These are phyloP conservation scores for Hypsizygus marmoreus DNA, from an alignment of 768 basidiomycete genomes.

Conservation along the genomic window DNA sequence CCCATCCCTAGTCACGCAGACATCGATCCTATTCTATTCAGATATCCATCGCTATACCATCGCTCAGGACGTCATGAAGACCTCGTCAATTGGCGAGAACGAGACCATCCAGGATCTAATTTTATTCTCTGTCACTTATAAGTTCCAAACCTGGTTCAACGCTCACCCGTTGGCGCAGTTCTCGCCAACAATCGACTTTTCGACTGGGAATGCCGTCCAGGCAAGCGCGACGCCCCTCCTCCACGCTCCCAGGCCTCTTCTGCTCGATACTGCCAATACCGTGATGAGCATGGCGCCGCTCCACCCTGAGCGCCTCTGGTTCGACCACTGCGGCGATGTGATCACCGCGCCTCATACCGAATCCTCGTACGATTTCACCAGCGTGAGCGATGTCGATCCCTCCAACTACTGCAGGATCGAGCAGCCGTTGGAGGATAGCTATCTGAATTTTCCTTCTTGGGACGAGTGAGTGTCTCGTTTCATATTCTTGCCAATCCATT, in stretches of 20 bases:
- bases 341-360: background rate
- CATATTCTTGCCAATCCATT: too few species aligned
- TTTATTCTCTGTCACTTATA: conserved; percentile 18
- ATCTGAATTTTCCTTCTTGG: too few species aligned
- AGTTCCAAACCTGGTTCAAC: conserved; percentile 5
- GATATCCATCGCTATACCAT: conserved; percentile 25
- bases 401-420: too few species aligned
- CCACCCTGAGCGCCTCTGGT: conserved; percentile 6
- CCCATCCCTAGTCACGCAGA: background rate
- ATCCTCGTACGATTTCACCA: conserved; percentile 10
- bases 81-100: conserved; percentile 6
- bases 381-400: conserved; percentile 8
- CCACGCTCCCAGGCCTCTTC: conserved; percentile 13
- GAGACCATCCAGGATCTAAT: conserved; percentile 16
- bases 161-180: conserved; percentile 1
- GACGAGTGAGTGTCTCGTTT: too few species aligned
- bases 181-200: background rate
- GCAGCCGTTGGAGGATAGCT: too few species aligned
- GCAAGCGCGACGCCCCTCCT: background rate
- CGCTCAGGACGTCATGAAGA: conserved; percentile 22
- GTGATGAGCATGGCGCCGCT: conserved; percentile 3
- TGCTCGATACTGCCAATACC: conserved; percentile 15
- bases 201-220: background rate
- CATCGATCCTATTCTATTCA: conserved; percentile 2
- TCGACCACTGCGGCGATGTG: conserved; percentile 7